These are phyloP conservation scores for Plantago elongata DNA, from an alignment of 257 asterid species.

Conservation along the genomic window DNA sequence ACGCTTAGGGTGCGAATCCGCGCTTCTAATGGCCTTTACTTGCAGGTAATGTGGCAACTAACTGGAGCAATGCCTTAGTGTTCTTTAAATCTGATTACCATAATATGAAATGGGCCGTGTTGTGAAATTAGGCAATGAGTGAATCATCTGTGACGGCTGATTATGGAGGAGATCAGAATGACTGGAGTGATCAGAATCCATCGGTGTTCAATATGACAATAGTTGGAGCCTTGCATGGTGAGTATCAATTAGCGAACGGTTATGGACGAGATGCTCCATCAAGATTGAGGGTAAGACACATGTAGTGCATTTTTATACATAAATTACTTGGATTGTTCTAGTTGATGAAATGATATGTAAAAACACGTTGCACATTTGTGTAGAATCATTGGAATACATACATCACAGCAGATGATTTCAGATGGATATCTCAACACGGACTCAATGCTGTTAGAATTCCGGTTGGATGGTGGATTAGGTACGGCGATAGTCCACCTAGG, in stretches of 20 bases:
- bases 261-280: slow-evolving; percentile 61
- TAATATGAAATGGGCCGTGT: too few species aligned
- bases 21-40: slow-evolving; percentile 55
- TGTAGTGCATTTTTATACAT: background rate
- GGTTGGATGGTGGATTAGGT: slow-evolving; percentile 94
- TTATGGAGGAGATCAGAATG: slow-evolving; percentile 44
- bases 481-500: slow-evolving; percentile 64
- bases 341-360: background rate
- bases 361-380: slow-evolving; percentile 14
- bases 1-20: slow-evolving; percentile 44
- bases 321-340: background rate
- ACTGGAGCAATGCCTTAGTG: too few species aligned
- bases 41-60: slow-evolving; percentile 39
- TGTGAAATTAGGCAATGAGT: background rate
- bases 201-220: slow-evolving; percentile 66
- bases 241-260: slow-evolving; percentile 84
- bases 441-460: slow-evolving; percentile 81
- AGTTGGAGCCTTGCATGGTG: slow-evolving; percentile 62
- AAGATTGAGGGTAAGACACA: slow-evolving; percentile 44
- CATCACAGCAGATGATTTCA: slow-evolving; percentile 62
- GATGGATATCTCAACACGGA: slow-evolving; percentile 63
- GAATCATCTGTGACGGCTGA: background rate
- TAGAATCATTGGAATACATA: slow-evolving; percentile 70
- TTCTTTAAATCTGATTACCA: background rate
- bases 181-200: slow-evolving; percentile 81